These are phyloP conservation scores for Coffea eugenioides DNA, from an alignment of 257 asterid genomes.

Conservation along the genomic window DNA sequence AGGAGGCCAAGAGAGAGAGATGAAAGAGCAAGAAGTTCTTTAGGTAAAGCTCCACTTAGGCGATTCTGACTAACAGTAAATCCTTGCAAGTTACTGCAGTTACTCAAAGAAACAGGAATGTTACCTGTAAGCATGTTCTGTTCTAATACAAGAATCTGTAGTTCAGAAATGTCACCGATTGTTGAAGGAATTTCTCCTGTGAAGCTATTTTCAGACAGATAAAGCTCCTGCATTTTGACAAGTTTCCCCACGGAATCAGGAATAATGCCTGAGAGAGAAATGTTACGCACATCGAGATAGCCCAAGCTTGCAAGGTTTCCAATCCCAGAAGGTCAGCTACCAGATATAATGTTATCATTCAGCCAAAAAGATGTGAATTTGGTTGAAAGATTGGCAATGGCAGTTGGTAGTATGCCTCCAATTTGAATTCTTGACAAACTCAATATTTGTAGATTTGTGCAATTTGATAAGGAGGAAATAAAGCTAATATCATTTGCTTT, in stretches of 20 bases:
- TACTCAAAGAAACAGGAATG: constrained; percentile 29
- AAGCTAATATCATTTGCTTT: constrained; percentile 26
- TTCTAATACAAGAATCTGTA: constrained; percentile 18
- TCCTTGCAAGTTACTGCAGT: constrained; percentile 16
- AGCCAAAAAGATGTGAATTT: constrained; percentile 20
- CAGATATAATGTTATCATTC: constrained; percentile 31
- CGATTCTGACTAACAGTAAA: not conserved
- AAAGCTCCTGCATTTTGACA: constrained; percentile 14
- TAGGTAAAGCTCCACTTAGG: constrained; percentile 17
- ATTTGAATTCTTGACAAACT: constrained; percentile 21
- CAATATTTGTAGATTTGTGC: constrained; percentile 22
- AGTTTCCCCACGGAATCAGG: constrained; percentile 35
- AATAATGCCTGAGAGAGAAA: constrained; percentile 20
- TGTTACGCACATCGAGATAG: constrained; percentile 21
- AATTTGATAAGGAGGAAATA: constrained; percentile 33
- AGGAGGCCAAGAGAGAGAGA: constrained; percentile 13
- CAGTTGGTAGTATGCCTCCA: constrained; percentile 27
- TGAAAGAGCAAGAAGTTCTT: constrained; percentile 17
- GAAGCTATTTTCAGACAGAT: constrained; percentile 19
- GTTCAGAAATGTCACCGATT: constrained; percentile 26
- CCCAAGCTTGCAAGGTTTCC: constrained; percentile 24
- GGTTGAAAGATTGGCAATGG: constrained; percentile 37
- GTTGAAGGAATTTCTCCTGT: no score
- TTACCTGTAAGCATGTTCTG: constrained; percentile 30
- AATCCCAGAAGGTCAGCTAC: constrained; percentile 24